phyloP scores from a whole-genome alignment of 2,329 filamentous ascomycete genomes.

The Gaeumannomyces sp. region DNA sequence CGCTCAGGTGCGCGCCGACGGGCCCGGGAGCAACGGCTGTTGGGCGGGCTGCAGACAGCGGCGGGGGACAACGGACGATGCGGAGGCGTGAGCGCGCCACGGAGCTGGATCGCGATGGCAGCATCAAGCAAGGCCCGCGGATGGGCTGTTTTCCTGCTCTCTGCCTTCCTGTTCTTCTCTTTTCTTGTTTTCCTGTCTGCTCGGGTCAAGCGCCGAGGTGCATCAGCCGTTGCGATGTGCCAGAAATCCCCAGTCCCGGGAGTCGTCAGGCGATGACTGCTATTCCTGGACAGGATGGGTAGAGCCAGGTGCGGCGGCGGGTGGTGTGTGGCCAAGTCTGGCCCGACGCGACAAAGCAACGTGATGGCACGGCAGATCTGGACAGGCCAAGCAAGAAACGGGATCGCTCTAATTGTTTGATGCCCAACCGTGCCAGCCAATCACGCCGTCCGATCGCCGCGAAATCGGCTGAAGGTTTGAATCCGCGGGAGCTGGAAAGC shows the following conservation, averaged over 20 bases:
- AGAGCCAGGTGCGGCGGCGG: no score
- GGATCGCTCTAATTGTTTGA: not conserved
- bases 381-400: not conserved
- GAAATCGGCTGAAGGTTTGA: not conserved
- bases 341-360: not conserved
- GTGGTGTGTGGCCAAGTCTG: not conserved
- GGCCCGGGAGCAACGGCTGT: not conserved
- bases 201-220: no score
- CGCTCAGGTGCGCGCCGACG: not conserved
- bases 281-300: not conserved
- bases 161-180: not conserved
- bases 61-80: conserved; percentile 14
- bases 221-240: not conserved
- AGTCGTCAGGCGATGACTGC: not conserved
- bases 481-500: no score
- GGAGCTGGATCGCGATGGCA: conserved; percentile 4
- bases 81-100: conserved; percentile 13
- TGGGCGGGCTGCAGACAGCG: not conserved
- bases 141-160: conserved; percentile 6
- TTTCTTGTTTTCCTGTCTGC: not conserved
- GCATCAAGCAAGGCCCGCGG: conserved; percentile 6
- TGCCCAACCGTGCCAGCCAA: not conserved
- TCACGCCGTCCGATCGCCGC: not conserved
- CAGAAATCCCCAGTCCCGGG: no score
- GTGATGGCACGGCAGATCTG: not conserved